phyloP scores from a whole-genome alignment of 2,329 filamentous ascomycete genomes.

The Trichophyton mentagrophytes region DNA sequence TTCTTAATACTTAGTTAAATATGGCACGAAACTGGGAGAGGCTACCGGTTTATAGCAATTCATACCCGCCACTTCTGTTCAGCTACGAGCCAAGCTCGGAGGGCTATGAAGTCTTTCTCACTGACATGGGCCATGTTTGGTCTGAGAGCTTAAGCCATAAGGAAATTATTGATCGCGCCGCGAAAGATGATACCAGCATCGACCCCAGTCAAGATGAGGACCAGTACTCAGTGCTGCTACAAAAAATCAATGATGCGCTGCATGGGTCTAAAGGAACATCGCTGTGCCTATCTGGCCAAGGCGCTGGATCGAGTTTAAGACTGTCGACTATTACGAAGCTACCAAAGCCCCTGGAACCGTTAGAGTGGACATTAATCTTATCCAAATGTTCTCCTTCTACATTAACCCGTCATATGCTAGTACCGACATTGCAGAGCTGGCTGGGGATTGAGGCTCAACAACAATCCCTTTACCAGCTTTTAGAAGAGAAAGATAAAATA shows the following conservation, averaged over 20 bases:
- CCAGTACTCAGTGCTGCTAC: conserved; percentile 44
- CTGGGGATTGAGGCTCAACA: conserved; percentile 37
- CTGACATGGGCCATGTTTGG: conserved; percentile 49
- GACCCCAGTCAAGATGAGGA: conserved; percentile 45
- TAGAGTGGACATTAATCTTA: conserved; percentile 43
- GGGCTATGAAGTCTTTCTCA: conserved; percentile 43
- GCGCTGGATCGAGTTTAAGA: conserved; percentile 27
- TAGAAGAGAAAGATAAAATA: conserved; percentile 47
- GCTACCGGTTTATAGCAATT: conserved; percentile 19
- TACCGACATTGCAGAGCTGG: conserved; percentile 41
- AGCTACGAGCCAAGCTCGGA: conserved; percentile 23
- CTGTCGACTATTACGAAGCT: conserved; percentile 38
- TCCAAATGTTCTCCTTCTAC: conserved; percentile 27
- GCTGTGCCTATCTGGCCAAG: conserved; percentile 20
- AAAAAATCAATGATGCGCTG: conserved; percentile 43
- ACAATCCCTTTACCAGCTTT: conserved; percentile 35
- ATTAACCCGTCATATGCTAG: conserved; percentile 39
- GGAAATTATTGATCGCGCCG: conserved; percentile 38
- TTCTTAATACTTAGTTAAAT: background rate
- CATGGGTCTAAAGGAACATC: conserved; percentile 20
- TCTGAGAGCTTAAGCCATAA: conserved; percentile 36
- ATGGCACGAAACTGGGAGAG: conserved; percentile 29
- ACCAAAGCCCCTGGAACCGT: conserved; percentile 40
- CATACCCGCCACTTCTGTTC: conserved; percentile 28
- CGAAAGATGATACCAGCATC: conserved; percentile 41